Evolutionary conservation across 345 rosid species (phyloP), one percentile per base, ranked within the genome.

Genomic region (Orychophragmus violaceus): DNA sequence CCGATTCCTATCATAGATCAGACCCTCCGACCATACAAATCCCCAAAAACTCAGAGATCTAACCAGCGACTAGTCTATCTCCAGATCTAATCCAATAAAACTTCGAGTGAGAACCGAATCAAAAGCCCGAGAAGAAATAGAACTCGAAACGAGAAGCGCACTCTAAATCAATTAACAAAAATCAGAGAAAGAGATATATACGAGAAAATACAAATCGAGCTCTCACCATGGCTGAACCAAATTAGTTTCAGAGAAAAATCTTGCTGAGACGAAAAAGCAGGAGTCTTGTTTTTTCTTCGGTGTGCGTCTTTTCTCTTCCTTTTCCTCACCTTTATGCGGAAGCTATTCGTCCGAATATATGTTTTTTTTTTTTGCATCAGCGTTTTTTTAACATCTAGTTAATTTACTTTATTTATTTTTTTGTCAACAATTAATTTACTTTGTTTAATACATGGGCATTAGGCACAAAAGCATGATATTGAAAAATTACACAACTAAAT

Each of bases 161-260:
- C 14, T 46, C 21, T 29, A 19, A 14, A 64, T 72, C 66, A 65
- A 58, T 6, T 24, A 48, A 4, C 1, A 16, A 10, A 29, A 1
- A 37, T 19, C 17, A 59, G 32, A 30, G 13, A 29, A 32, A 12
- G 13, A 16, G 11, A 13, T 4, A 28, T 0, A n/a, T 3, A 36
- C 44, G 2, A 3, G 0, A 57, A 12, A 4, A 12, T 14, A 6
- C 7, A 41, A 57, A 57, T 46, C n/a, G 56, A 74, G 74, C 70
- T 75, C 74, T 75, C 62, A 75, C 75, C 78, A 69, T 75, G 62
- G 75, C 33, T 30, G 67, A 57, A 56, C 29, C 74, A 33, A 25
- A 51, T 23, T 56, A 35, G 50, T 24, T 27, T 30, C 23, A 21
- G 66, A 39, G 49, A 66, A 52, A 52, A 49, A 10, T 8, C 25